Conservation (phyloP, 2,329 filamentous ascomycete genomes). For the Pseudocercospora vitis region DNA sequence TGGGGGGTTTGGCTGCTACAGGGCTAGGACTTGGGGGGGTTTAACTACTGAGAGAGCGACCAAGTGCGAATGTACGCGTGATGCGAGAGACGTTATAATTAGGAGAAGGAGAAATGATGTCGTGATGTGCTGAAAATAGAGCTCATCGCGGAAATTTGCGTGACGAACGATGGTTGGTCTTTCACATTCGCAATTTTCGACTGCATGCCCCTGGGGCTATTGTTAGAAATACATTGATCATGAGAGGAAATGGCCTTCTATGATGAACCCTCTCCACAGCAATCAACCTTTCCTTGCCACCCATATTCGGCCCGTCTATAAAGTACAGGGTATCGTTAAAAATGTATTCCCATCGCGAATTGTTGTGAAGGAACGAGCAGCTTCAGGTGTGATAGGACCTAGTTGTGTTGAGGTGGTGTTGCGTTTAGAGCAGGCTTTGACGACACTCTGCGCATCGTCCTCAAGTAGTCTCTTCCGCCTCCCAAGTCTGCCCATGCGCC, state of each 20-base stretch:
- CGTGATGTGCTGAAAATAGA: background rate
- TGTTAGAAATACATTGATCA: conserved; percentile 5
- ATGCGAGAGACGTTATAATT: too few relatives aligned
- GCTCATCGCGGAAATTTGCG: too few relatives aligned
- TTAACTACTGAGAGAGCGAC: too few relatives aligned
- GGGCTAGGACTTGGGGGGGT: too few relatives aligned
- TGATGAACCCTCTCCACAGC: background rate
- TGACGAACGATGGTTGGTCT: too few relatives aligned
- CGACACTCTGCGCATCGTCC: conserved; percentile 11
- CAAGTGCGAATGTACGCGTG: too few relatives aligned
- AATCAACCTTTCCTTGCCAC: background rate
- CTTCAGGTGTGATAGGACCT: background rate
- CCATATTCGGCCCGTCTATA: too few relatives aligned
- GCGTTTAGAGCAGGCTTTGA: background rate
- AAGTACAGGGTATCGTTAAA: conserved; percentile 6
- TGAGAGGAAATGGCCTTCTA: background rate
- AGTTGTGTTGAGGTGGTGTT: background rate
- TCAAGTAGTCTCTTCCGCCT: conserved; percentile 30
- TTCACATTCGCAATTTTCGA: background rate
- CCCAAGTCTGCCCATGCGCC: conserved; percentile 50
- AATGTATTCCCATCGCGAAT: too few relatives aligned
- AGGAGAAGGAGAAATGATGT: too few relatives aligned
- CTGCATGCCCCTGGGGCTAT: background rate
- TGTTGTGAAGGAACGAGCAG: too few relatives aligned
- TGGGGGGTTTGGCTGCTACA: too few relatives aligned